Percentiles rank a stretch among this genome's conserved stretches.
Evolutionary conservation across 129 eudicot species (phyloP).

Genomic region (Silybum marianum): DNA sequence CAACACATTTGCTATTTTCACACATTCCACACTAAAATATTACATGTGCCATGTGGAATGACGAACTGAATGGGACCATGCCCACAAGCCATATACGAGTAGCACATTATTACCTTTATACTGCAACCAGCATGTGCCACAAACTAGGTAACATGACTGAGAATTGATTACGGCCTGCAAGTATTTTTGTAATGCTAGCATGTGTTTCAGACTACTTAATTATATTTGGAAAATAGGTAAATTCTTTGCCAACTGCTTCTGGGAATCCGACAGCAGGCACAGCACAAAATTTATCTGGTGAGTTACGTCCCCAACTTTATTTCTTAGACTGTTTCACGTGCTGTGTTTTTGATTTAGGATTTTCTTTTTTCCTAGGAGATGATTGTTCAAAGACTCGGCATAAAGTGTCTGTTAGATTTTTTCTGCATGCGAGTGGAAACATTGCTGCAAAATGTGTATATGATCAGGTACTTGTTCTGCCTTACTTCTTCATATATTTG

Average conservation of each 20-base stretch:
- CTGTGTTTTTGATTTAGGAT: not conserved
- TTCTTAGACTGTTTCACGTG: conserved; percentile 4
- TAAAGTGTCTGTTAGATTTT: conserved; percentile 57
- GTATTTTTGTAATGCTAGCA: not conserved
- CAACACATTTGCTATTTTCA: too few relatives aligned
- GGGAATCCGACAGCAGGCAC: conserved; percentile 42
- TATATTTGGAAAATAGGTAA: conserved; percentile 41
- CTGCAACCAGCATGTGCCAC: not conserved
- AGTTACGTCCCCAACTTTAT: conserved; percentile 26
- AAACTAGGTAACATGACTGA: too few relatives aligned
- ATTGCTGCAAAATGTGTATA: conserved; percentile 82
- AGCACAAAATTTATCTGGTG: conserved; percentile 44
- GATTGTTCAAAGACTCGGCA: conserved; percentile 50
- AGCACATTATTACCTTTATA: too few relatives aligned
- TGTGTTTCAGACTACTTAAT: conserved; percentile 11
- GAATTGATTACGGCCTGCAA: not conserved
- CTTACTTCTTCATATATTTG: conserved; percentile 1
- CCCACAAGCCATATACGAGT: too few relatives aligned
- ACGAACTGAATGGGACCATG: too few relatives aligned
- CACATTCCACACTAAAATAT: too few relatives aligned
- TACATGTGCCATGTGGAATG: too few relatives aligned
- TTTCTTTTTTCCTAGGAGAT: conserved; percentile 36
- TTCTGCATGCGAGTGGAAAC: conserved; percentile 82
- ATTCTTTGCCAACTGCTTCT: conserved; percentile 39
- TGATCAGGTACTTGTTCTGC: conserved; percentile 56